Percentiles rank a stretch among this genome's conserved stretches.
phyloP scores from a whole-genome alignment of 179 eudicot species.

The Beta lomatogona region DNA sequence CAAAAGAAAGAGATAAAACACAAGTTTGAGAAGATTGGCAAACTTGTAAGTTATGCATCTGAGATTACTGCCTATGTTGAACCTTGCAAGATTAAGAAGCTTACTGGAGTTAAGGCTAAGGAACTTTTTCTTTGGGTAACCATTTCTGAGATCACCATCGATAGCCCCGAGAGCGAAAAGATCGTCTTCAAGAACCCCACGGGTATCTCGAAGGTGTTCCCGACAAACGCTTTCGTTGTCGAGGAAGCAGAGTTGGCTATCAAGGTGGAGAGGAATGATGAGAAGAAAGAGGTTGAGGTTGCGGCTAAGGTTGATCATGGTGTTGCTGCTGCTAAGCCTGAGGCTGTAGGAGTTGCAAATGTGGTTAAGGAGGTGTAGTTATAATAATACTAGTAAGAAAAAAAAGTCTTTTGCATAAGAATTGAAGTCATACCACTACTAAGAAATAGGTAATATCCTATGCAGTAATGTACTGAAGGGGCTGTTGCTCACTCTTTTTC shows the following conservation, averaged over 20 bases:
- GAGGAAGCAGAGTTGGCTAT: conserved; percentile 25
- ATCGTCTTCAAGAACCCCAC: conserved; percentile 50
- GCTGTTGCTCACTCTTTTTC: conserved; percentile 8
- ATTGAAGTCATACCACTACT: not conserved
- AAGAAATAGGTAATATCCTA: not conserved
- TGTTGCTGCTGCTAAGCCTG: not conserved
- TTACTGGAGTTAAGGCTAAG: conserved; percentile 65
- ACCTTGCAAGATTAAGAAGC: conserved; percentile 55
- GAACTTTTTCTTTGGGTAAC: conserved; percentile 63
- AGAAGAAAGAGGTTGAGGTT: conserved; percentile 13
- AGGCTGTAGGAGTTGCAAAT: not conserved
- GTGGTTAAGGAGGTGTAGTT: conserved; percentile 5
- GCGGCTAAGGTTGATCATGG: not conserved
- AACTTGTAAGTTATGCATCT: conserved; percentile 41
- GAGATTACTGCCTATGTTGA: conserved; percentile 61
- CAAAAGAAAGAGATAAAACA: conserved; percentile 55
- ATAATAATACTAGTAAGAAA: not conserved
- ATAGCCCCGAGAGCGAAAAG: conserved; percentile 36
- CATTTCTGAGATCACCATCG: conserved; percentile 41
- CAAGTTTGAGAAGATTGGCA: conserved; percentile 52
- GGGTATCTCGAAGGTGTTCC: conserved; percentile 48
- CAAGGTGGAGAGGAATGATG: conserved; percentile 15
- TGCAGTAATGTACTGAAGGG: not conserved
- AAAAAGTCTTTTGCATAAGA: not conserved
- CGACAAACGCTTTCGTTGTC: conserved; percentile 41